Evolutionary conservation across 2,329 filamentous ascomycete genomes (phyloP).

Genomic region (Ophiosphaerella narmari): DNA sequence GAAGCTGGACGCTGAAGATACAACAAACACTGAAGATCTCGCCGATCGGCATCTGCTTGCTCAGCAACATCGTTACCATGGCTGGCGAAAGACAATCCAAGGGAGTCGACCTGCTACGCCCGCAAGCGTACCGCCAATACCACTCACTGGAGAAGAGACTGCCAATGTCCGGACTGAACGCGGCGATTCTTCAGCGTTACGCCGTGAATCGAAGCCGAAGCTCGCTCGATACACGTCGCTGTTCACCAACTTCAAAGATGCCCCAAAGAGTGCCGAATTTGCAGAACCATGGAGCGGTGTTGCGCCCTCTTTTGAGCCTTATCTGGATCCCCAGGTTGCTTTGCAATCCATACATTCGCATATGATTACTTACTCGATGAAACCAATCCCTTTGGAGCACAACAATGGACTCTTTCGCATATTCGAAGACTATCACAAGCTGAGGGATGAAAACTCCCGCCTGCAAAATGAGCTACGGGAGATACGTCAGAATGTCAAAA

Average conservation of each 20-base stretch:
- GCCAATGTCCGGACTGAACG: conserved; percentile 37
- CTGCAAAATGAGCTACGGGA: conserved; percentile 34
- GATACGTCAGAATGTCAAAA: conserved; percentile 28
- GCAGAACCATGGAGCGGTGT: conserved; percentile 35
- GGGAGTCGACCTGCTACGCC: conserved; percentile 30
- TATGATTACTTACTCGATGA: conserved; percentile 22
- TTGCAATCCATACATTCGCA: conserved; percentile 34
- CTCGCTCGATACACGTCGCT: conserved; percentile 47
- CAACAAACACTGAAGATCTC: conserved; percentile 11
- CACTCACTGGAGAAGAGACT: conserved; percentile 28
- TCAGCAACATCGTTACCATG: conserved; percentile 13
- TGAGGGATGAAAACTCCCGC: conserved; percentile 41
- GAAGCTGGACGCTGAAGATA: conserved; percentile 10
- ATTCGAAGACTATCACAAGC: conserved; percentile 48
- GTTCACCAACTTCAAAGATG: conserved; percentile 29
- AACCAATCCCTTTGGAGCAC: conserved; percentile 34
- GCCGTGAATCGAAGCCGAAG: conserved; percentile 44
- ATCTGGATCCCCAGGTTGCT: conserved; percentile 29
- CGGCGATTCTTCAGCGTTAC: conserved; percentile 35
- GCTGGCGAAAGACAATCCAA: conserved; percentile 31
- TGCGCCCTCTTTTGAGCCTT: conserved; percentile 14
- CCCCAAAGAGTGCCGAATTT: conserved; percentile 26
- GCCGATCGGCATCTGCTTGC: conserved; percentile 5
- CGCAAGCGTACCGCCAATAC: conserved; percentile 7
- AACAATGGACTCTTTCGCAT: conserved; percentile 49